phyloP scores from a whole-genome alignment of 1,284 basidiomycete species.

The Cryptococcus amylolentus region DNA sequence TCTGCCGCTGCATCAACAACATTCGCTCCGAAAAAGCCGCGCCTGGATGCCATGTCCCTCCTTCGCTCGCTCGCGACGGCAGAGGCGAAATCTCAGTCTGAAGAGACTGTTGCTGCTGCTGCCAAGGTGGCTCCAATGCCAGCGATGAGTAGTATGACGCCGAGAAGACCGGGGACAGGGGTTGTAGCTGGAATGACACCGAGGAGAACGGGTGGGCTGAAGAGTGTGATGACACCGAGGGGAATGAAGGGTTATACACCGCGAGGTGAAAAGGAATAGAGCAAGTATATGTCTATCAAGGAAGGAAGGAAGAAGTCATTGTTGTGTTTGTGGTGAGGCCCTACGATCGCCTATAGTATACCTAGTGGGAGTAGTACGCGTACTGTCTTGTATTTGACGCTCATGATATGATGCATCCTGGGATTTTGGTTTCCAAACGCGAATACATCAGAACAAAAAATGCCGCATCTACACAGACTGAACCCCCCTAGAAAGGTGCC shows the following conservation, averaged over 20 bases:
- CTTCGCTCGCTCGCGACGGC: slow-evolving; percentile 41
- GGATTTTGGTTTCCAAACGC: neutral
- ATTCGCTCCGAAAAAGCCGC: neutral
- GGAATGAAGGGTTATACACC: neutral
- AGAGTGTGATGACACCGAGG: neutral
- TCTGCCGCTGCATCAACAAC: slow-evolving; percentile 7
- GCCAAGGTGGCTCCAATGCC: slow-evolving; percentile 26
- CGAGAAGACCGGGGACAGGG: slow-evolving; percentile 3
- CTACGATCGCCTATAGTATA: no score
- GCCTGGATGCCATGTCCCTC: slow-evolving; percentile 39
- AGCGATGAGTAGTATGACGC: slow-evolving; percentile 9
- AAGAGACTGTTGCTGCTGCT: slow-evolving; percentile 35
- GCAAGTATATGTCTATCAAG: no score
- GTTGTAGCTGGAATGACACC: slow-evolving; percentile 16
- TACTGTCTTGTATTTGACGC: no score
- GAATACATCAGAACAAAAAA: neutral
- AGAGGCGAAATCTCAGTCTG: slow-evolving; percentile 30
- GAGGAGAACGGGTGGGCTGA: slow-evolving; percentile 1
- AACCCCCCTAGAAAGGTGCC: slow-evolving; percentile 42
- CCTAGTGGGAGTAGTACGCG: no score
- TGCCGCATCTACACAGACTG: neutral
- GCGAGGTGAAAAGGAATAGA: neutral
- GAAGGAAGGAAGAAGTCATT: no score
- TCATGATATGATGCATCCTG: neutral
- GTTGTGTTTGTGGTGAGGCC: no score